These are phyloP conservation scores for Chrysoporthe cubensis DNA, from an alignment of 2,329 filamentous ascomycete species.

Conservation along the genomic window DNA sequence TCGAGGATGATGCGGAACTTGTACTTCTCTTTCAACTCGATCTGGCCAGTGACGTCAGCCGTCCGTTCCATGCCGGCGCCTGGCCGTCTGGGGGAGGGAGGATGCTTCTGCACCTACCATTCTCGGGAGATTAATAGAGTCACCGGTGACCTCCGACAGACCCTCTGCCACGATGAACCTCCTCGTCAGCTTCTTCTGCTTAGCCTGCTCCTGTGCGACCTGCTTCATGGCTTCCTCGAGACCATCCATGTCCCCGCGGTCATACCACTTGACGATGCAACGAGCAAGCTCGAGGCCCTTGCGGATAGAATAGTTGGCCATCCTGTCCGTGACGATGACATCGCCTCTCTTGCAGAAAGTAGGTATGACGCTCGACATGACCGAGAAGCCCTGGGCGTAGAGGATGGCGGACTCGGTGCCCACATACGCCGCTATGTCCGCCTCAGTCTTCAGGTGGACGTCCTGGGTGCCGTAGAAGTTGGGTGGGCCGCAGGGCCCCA, in stretches of 20 bases:
- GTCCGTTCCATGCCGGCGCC: neutral
- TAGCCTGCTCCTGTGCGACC: slow-evolving; percentile 83
- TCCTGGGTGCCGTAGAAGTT: slow-evolving; percentile 99
- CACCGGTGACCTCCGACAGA: slow-evolving; percentile 87
- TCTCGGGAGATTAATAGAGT: slow-evolving; percentile 81
- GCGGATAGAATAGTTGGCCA: slow-evolving; percentile 90
- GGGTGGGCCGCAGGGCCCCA: slow-evolving; percentile 93
- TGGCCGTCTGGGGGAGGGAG: too few species aligned
- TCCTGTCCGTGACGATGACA: slow-evolving; percentile 93
- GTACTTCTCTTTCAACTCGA: slow-evolving; percentile 93
- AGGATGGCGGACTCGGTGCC: slow-evolving; percentile 90
- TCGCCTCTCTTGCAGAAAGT: slow-evolving; percentile 97
- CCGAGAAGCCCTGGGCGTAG: slow-evolving; percentile 95
- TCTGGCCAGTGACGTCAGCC: slow-evolving; percentile 46
- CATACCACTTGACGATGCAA: slow-evolving; percentile 90
- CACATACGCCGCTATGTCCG: slow-evolving; percentile 87
- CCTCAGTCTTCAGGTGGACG: slow-evolving; percentile 95
- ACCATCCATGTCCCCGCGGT: slow-evolving; percentile 96
- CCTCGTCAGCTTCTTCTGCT: slow-evolving; percentile 83
- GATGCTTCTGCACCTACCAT: slow-evolving; percentile 60
- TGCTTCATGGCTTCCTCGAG: slow-evolving; percentile 83
- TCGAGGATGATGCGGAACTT: slow-evolving; percentile 98
- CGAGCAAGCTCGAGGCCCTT: slow-evolving; percentile 93
- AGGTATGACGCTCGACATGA: slow-evolving; percentile 95
- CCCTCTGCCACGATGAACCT: slow-evolving; percentile 97